phyloP scores from a whole-genome alignment of 1,139 yeast species.

The Yamadazyma dendronema region DNA sequence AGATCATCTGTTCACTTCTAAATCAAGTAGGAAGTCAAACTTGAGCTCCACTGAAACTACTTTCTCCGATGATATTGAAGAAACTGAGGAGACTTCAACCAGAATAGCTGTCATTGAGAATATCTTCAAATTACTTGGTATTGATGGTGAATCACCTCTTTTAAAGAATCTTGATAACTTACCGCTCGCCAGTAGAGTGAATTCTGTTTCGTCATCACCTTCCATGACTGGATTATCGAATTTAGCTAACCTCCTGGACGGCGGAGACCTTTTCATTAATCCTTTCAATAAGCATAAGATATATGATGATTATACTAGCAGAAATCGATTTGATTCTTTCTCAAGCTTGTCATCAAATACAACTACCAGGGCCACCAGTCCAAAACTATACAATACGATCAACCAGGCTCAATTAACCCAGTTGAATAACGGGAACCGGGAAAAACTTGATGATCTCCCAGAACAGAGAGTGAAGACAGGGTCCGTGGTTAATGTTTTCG shows the following conservation, averaged over 20 bases:
- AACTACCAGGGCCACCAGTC: conserved; percentile 18
- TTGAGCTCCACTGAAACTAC: conserved; percentile 24
- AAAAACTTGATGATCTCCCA: conserved; percentile 7
- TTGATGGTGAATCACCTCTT: conserved; percentile 37
- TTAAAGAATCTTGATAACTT: conserved; percentile 8
- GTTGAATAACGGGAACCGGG: conserved; percentile 7
- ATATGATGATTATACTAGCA: conserved; percentile 22
- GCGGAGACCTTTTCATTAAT: conserved; percentile 4
- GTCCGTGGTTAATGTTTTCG: conserved; percentile 9
- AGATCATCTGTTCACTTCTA: conserved; percentile 9
- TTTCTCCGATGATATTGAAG: conserved; percentile 62
- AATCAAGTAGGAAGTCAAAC: conserved; percentile 2
- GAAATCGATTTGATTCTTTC: conserved; percentile 20
- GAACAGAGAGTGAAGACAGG: conserved; percentile 9
- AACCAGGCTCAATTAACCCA: conserved; percentile 20
- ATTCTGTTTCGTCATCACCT: conserved; percentile 24
- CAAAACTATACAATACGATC: conserved; percentile 30
- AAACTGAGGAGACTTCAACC: conserved; percentile 71
- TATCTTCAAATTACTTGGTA: conserved; percentile 70
- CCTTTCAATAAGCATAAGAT: conserved; percentile 15
- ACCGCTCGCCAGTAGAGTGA: conserved; percentile 11
- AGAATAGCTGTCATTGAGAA: conserved; percentile 73
- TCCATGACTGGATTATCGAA: conserved; percentile 31
- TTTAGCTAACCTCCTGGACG: conserved; percentile 20
- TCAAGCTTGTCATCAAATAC: conserved; percentile 17